phyloP scores from a whole-genome alignment of 306 rosid species.

The Corylus americana region DNA sequence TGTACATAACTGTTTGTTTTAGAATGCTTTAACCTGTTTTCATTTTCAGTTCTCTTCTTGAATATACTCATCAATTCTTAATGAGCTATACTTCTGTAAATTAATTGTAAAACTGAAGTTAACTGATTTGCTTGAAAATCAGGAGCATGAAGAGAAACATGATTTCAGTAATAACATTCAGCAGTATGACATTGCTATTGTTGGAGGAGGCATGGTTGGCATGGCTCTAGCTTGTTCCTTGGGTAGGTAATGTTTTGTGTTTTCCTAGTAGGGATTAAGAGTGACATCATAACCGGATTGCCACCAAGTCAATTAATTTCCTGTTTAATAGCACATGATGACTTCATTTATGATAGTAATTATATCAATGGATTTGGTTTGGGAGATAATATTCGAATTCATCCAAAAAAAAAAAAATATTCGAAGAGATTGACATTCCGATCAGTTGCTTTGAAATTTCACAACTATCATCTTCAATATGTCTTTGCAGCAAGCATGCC shows the following conservation, averaged over 20 bases:
- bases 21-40: background rate
- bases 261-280: background rate
- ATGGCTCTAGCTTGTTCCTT: conserved; percentile 90
- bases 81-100: background rate
- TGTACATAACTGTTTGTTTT: background rate
- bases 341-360: background rate
- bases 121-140: conserved; percentile 31
- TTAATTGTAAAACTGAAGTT: background rate
- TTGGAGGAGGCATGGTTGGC: conserved; percentile 99
- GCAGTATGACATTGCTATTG: conserved; percentile 86
- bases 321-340: background rate
- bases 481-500: conserved; percentile 76
- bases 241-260: conserved; percentile 56
- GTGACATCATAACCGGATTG: background rate
- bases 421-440: background rate
- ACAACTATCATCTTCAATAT: conserved; percentile 19
- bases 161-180: conserved; percentile 29
- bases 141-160: conserved; percentile 55
- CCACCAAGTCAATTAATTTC: background rate
- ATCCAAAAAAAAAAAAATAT: background rate
- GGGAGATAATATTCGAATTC: background rate
- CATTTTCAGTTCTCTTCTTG: background rate
- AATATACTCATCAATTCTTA: background rate
- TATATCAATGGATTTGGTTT: background rate
- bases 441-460: conserved; percentile 12